A percentile compares a stretch with the other conserved stretches of the same genome.
Evolutionary conservation across 225 moss, liverwort and hornwort species (phyloP).

Genomic region (Asterella californica): DNA sequence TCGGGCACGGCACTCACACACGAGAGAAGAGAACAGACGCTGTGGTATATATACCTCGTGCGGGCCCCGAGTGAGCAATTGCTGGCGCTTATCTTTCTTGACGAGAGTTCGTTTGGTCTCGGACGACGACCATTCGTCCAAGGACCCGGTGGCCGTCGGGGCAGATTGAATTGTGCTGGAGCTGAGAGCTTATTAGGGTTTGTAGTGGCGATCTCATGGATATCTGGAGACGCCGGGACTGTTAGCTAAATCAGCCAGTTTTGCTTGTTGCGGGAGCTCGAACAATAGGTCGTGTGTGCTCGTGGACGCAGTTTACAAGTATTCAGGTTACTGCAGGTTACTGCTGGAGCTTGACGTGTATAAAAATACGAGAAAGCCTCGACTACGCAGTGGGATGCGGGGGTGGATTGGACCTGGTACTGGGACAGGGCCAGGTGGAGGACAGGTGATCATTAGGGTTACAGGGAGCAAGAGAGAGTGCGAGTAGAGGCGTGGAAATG

Average conservation of each 20-base stretch:
- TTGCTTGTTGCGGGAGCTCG: constrained; percentile 5
- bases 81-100: not conserved
- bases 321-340: not conserved
- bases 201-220: constrained; percentile 20
- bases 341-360: constrained; percentile 8
- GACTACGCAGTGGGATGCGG: constrained; percentile 35
- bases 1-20: not conserved
- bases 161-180: constrained; percentile 17
- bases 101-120: not conserved
- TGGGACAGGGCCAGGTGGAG: constrained; percentile 38
- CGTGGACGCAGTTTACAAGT: not conserved
- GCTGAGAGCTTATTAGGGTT: constrained; percentile 22
- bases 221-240: constrained; percentile 3
- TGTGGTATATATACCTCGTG: not conserved
- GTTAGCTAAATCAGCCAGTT: constrained; percentile 8
- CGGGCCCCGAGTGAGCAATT: not conserved
- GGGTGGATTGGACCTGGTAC: constrained; percentile 28
- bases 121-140: not conserved
- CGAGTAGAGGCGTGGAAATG: constrained; percentile 17
- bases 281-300: not conserved
- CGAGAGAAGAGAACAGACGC: not conserved
- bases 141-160: not conserved
- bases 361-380: constrained; percentile 16
- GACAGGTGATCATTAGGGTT: constrained; percentile 26
- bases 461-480: constrained; percentile 23